Percentiles rank a stretch among this genome's conserved stretches.
Conservation (phyloP, 2,329 filamentous ascomycete species). For the Drechslerella coelobrocha region DNA sequence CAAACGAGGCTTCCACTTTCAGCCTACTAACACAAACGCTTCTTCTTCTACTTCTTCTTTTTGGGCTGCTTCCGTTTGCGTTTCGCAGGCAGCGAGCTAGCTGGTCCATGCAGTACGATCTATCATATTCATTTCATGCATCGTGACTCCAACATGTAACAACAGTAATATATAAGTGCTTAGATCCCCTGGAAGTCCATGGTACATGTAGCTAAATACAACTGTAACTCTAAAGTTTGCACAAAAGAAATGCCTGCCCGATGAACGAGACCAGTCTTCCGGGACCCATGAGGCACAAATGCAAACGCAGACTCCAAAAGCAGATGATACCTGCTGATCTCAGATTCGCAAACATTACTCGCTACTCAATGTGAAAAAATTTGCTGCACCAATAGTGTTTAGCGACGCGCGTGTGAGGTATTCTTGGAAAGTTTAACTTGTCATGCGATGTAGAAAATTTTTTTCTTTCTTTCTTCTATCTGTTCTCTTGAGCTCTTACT, state of each 20-base stretch:
- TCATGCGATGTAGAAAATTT: no score
- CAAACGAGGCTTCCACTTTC: no score
- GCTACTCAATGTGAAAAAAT: neutral
- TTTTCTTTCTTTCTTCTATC: no score
- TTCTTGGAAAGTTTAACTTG: no score
- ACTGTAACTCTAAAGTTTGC: neutral
- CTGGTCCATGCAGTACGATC: neutral
- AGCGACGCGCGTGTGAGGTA: no score
- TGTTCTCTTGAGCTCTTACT: no score
- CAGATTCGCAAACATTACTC: no score
- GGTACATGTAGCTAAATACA: neutral
- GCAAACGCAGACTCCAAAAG: neutral
- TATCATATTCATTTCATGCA: neutral
- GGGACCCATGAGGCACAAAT: neutral
- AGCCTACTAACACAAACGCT: no score
- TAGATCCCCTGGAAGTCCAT: neutral
- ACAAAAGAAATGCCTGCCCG: neutral
- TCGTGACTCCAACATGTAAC: neutral
- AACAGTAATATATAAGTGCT: neutral
- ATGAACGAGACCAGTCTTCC: neutral
- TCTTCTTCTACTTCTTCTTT: no score
- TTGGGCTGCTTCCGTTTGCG: no score
- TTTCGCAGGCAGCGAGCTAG: neutral
- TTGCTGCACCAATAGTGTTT: neutral
- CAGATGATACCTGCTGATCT: slow-evolving; percentile 1